These are phyloP conservation scores for Starmerella asiatica DNA, from an alignment of 805 yeast genomes.

Conservation along the genomic window DNA sequence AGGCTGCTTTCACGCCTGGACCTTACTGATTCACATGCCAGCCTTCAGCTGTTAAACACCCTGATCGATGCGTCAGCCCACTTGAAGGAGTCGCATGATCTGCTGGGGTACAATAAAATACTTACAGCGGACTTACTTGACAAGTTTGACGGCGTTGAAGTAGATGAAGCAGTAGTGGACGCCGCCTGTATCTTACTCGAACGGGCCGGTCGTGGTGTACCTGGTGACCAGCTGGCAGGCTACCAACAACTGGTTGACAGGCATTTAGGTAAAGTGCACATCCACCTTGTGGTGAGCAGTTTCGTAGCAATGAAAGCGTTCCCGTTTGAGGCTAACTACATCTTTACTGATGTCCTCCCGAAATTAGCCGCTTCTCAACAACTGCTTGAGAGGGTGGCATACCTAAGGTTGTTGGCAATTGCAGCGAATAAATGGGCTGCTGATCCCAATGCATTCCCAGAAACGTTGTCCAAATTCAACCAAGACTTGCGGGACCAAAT, in stretches of 20 bases:
- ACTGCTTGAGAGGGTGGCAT: slow-evolving; percentile 35
- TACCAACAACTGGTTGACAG: slow-evolving; percentile 8
- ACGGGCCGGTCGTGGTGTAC: slow-evolving; percentile 19
- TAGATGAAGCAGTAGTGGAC: slow-evolving; percentile 8
- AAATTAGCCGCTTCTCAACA: slow-evolving; percentile 27
- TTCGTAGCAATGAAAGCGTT: slow-evolving; percentile 8
- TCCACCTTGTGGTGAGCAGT: slow-evolving; percentile 11
- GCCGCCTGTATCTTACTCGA: slow-evolving; percentile 19
- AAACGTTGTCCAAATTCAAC: slow-evolving; percentile 7
- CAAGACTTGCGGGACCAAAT: slow-evolving; percentile 13
- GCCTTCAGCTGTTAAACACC: slow-evolving; percentile 20
- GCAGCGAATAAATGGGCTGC: slow-evolving; percentile 44
- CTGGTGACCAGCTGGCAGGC: slow-evolving; percentile 10
- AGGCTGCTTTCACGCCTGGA: slow-evolving; percentile 27
- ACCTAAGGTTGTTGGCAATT: slow-evolving; percentile 43
- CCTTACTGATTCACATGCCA: slow-evolving; percentile 18
- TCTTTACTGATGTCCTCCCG: slow-evolving; percentile 35
- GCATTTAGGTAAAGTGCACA: slow-evolving; percentile 1
- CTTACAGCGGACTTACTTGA: slow-evolving; percentile 3
- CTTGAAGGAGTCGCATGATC: slow-evolving; percentile 15
- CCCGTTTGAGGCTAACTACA: slow-evolving; percentile 10
- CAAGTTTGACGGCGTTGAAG: not conserved
- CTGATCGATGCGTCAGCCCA: slow-evolving; percentile 20
- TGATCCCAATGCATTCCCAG: not conserved
- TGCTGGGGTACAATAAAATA: slow-evolving; percentile 11